Evolutionary conservation across 208 protist species (phyloP), one percentile per base, ranked within the genome.

Genomic region (Crithidia sp.): DNA sequence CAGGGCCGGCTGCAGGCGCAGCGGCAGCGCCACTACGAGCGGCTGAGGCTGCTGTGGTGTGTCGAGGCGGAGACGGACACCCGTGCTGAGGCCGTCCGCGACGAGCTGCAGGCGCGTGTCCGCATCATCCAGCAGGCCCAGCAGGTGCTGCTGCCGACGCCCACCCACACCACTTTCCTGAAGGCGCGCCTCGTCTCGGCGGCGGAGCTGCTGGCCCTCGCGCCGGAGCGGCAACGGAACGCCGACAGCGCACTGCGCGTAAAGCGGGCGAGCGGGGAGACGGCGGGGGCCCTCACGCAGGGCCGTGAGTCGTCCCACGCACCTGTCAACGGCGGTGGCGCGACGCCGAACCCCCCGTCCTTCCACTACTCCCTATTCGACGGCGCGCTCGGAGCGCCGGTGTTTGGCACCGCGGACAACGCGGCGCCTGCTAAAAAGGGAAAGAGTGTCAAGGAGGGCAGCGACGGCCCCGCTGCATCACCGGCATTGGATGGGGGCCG

Each of bases 301-400:
- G 52, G 16, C 19, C 57, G 72, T 36, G 72, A 65, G 37, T 41
- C 71, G 3, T 44, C 64, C 19, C 52, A 68, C 59, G 49, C 73
- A 47, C 61, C 52, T 7, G 28, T 28, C 28, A 28, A 28, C 28
- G 28, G 28, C 45, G 45, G 9, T 14, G 45, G 9, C 45, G 80
- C 55, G 1, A 52, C 14, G 17, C 45, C 41, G 14, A 64, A 52
- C 0, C 50, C 66, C 4, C 41, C 63, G 17, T 53, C 65, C 9
- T 39, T 85, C 12, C 28, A 68, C 10, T 80, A 85, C 71, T 85
- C 74, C 39, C 62, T 71, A 16, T 85, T 85, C 43, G 79, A 84
- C n/a, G 40, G 63, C 14, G 47, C 59, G 16, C 53, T 5, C 10
- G 41, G 50, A 28, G 44, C 44, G 8, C 50, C 55, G 64, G 55